Conservation (phyloP, 2,329 filamentous ascomycete species). For the Fusarium mangiferae region DNA sequence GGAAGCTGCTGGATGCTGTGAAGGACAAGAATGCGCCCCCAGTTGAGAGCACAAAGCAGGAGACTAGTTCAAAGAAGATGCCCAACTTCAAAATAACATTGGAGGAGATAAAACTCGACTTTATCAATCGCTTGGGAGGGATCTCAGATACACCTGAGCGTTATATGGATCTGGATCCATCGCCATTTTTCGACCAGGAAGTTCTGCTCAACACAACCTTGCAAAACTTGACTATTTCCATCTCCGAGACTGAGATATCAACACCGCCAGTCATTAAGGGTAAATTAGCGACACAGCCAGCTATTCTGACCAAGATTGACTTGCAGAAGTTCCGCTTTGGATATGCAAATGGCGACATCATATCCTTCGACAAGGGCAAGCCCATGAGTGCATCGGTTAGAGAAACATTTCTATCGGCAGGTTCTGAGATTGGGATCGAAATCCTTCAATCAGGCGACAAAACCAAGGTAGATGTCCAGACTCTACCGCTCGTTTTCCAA, state of each 20-base stretch:
- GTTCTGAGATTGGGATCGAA: slow-evolving; percentile 67
- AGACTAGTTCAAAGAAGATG: slow-evolving; percentile 18
- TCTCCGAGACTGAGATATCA: slow-evolving; percentile 36
- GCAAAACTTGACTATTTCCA: slow-evolving; percentile 53
- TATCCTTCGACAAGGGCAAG: slow-evolving; percentile 69
- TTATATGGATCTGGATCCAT: slow-evolving; percentile 57
- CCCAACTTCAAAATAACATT: slow-evolving; percentile 58
- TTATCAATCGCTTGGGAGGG: slow-evolving; percentile 65
- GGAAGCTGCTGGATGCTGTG: slow-evolving; percentile 59
- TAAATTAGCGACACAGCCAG: slow-evolving; percentile 42
- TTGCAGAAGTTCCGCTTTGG: slow-evolving; percentile 70
- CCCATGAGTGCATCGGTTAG: slow-evolving; percentile 69
- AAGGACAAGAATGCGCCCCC: slow-evolving; percentile 41
- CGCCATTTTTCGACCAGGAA: slow-evolving; percentile 56
- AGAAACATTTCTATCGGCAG: slow-evolving; percentile 66
- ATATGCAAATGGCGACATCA: slow-evolving; percentile 69
- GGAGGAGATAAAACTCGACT: slow-evolving; percentile 63
- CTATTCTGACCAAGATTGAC: slow-evolving; percentile 53
- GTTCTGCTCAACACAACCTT: slow-evolving; percentile 64
- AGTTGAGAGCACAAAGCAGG: slow-evolving; percentile 19
- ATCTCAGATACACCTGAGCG: slow-evolving; percentile 62
- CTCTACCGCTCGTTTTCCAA: slow-evolving; percentile 78
- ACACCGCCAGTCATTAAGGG: slow-evolving; percentile 14
- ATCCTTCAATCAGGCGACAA: slow-evolving; percentile 57
- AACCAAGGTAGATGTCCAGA: slow-evolving; percentile 72